Evolutionary conservation across 495 filamentous ascomycete genomes (phyloP), one percentile per base, ranked within the genome.

Genomic region (Aspergillus carlsbadensis): DNA sequence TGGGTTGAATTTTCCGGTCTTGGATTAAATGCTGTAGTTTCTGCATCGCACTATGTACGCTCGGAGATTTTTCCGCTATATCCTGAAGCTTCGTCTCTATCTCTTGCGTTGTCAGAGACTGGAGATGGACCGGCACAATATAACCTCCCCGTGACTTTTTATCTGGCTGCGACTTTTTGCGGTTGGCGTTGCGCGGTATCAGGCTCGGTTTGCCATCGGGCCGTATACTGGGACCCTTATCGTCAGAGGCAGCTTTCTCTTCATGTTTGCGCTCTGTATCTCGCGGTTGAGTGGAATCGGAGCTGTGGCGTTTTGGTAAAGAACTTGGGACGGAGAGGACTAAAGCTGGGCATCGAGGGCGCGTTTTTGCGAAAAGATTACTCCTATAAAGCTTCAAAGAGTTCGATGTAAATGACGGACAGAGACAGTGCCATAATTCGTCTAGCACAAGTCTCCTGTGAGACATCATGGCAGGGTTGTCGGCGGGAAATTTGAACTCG

Each of bases 341-440:
- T 6, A 48, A 49, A 21, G 46, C 26, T 8, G 22, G 13, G 13
- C 26, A 48, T 11, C 53, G 50, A 15, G 42, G 53, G 29, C 53
- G 65, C 42, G 55, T 59, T 5, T 34, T 53, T n/a, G 34, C 45
- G 41, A 40, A 48, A 10, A 61, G 26, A 20, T 63, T 40, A 40
- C 24, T 22, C 10, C 54, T 36, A 7, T 57, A 52, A 20, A 57
- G 58, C 54, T 37, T 51, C 18, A 73, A 39, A 10, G 57, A 36
- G 7, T 48, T 41, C 0, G 47, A 51, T 18, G 48, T 74, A 53
- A 85, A 76, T 44, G 79, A 83, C 34, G 84, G 86, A 69, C 85
- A 87, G 24, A 90, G 72, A 69, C 80, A 85, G 62, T 82, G 80
- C 85, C 84, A 88, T 41, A 89, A 75, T 52, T 82, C 85, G 67